These are phyloP conservation scores for Geotrichum fermentans DNA, from an alignment of 1,139 yeast genomes.

Conservation along the genomic window DNA sequence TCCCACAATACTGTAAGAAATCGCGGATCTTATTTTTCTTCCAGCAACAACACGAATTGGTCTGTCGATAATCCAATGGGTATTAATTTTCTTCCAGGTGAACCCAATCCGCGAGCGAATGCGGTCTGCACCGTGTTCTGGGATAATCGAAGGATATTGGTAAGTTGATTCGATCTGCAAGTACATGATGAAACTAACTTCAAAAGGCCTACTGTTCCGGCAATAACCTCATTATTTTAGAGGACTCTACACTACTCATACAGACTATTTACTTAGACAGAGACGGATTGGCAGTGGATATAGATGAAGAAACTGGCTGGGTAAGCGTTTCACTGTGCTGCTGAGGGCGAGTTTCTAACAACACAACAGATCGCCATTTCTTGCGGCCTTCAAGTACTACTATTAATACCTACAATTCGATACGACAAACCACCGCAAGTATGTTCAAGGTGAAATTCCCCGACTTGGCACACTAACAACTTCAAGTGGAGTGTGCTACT, in stretches of 20 bases:
- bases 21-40: no score
- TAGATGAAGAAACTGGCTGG: conserved; percentile 54
- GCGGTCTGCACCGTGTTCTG: conserved; percentile 62
- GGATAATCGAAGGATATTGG: conserved; percentile 59
- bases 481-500: conserved; percentile 50
- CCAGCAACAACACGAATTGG: no score
- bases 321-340: conserved; percentile 19
- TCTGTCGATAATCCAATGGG: no score
- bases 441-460: not conserved
- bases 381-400: conserved; percentile 33
- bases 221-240: conserved; percentile 67
- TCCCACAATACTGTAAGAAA: no score
- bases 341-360: conserved; percentile 25
- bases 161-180: conserved; percentile 24
- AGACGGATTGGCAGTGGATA: conserved; percentile 64
- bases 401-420: conserved; percentile 28
- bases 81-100: conserved; percentile 70
- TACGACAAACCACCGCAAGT: conserved; percentile 30
- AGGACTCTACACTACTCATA: conserved; percentile 49
- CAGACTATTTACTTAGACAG: conserved; percentile 71
- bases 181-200: not conserved
- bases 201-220: conserved; percentile 72
- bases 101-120: conserved; percentile 57
- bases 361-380: conserved; percentile 47
- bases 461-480: conserved; percentile 26